phyloP scores from a whole-genome alignment of 805 yeast genomes.

The Yueomyces sinensis region DNA sequence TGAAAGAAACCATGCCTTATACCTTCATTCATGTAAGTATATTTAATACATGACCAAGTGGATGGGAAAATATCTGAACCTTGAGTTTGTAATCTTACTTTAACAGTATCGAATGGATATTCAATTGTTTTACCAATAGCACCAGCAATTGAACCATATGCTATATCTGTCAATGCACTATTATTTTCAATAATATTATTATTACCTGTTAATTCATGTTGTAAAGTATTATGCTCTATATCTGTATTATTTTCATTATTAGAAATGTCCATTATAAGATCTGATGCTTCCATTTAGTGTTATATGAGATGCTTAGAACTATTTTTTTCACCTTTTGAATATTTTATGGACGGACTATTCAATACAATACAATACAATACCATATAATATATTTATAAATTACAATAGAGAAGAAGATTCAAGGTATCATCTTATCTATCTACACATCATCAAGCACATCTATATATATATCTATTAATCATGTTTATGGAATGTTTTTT shows the following conservation, averaged over 20 bases:
- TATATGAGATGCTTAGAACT: not conserved
- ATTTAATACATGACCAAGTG: conserved; percentile 50
- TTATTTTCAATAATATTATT: not conserved
- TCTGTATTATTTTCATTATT: too few species aligned
- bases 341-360: too few species aligned
- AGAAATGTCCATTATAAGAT: too few species aligned
- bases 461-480: too few species aligned
- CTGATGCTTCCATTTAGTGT: too few species aligned
- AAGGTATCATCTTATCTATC: too few species aligned
- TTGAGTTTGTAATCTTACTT: conserved; percentile 75
- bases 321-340: too few species aligned
- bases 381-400: too few species aligned
- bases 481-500: too few species aligned
- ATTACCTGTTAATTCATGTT: not conserved
- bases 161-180: conserved; percentile 22
- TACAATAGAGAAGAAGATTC: too few species aligned
- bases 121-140: conserved; percentile 74
- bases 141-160: conserved; percentile 45
- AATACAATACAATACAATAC: too few species aligned
- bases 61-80: conserved; percentile 43
- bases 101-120: conserved; percentile 86
- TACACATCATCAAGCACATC: too few species aligned
- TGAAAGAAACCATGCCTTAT: conserved; percentile 57
- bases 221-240: not conserved
- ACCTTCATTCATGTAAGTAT: conserved; percentile 61